A percentile compares a stretch with the other conserved stretches of the same genome.
Evolutionary conservation across 805 yeast genomes (phyloP).

Genomic region (Yarrowia sp.): DNA sequence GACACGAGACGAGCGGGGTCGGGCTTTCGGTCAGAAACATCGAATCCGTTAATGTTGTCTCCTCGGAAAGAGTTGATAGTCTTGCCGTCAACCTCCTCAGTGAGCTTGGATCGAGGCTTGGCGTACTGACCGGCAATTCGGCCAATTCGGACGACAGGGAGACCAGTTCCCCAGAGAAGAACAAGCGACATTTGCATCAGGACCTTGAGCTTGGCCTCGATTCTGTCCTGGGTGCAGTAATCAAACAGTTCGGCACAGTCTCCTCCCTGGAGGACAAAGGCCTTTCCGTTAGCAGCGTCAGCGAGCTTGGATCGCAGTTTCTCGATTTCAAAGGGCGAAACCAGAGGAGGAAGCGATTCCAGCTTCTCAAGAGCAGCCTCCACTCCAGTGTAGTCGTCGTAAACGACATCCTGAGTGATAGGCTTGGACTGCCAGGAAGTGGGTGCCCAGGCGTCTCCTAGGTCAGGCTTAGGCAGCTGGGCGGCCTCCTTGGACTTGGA

Average conservation of each 20-base stretch:
- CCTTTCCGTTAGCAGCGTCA: constrained; percentile 54
- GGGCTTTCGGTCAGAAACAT: constrained; percentile 51
- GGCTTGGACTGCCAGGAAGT: constrained; percentile 55
- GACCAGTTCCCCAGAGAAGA: constrained; percentile 54
- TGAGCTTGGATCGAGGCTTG: constrained; percentile 55
- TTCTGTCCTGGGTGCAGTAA: constrained; percentile 53
- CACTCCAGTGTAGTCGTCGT: constrained; percentile 51
- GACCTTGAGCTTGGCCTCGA: constrained; percentile 54
- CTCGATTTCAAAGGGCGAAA: constrained; percentile 52
- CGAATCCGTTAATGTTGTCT: constrained; percentile 55
- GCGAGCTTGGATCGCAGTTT: constrained; percentile 49
- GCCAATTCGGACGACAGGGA: constrained; percentile 54
- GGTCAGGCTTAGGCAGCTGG: constrained; percentile 36
- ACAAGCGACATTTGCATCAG: constrained; percentile 55
- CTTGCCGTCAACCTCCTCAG: constrained; percentile 53
- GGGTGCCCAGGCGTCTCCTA: constrained; percentile 50
- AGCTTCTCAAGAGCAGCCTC: constrained; percentile 54
- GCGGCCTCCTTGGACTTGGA: constrained; percentile 48
- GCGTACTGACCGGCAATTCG: constrained; percentile 57
- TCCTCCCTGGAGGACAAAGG: constrained; percentile 56
- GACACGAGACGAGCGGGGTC: constrained; percentile 54
- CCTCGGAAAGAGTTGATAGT: constrained; percentile 55
- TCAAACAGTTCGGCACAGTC: constrained; percentile 57
- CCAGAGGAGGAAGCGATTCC: constrained; percentile 55
- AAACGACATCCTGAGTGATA: constrained; percentile 54